Evolutionary conservation across 1,284 basidiomycete genomes (phyloP), one percentile per base, ranked within the genome.

Genomic region (Tilletia horrida): DNA sequence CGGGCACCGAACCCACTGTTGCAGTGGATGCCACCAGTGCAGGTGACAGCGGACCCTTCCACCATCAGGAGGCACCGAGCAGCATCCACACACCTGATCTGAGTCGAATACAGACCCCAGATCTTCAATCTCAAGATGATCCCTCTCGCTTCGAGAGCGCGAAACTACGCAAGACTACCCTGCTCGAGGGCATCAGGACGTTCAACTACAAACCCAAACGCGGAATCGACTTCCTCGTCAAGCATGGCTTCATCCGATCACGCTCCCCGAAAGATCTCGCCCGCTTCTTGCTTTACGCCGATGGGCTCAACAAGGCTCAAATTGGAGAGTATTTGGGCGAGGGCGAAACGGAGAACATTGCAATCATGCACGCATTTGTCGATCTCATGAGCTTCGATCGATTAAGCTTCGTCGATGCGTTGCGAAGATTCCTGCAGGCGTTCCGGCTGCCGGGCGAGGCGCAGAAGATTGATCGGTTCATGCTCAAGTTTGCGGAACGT

Each of bases 281-380:
- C 0, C 84, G 84, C 21, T 98, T 99, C 85, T 84, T 99, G 65
- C 85, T 94, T 40, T 86, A 87, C 45, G 93, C 93, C 6, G 95
- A 98, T 80, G 96, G 95, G 1, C 85, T 99, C 61, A 95, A 88
- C 83, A 99, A 99, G 83, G 87, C 90, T 2, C 91, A 93, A 87
- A 94, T 99, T 72, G 96, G 96, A 67, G 96, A 99, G 85, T 98
- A 96, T 83, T 85, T 99, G 16, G 96, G 96, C 50, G 80, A 81
- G 68, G 80, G 80, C 47, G 80, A 79, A 2, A 68, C 79, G 11
- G 76, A 81, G 55, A 81, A 80, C 73, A 79, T 81, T 61, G 76
- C 74, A 16, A 76, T 76, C 70, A 81, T 81, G 80, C 80, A 81
- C 67, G 79, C 80, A 21, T 81, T 81, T 71, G 80, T 81, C 42